These are phyloP conservation scores for Thamnidium elegans DNA, from an alignment of 192 early-diverging fungal genomes.

Conservation along the genomic window DNA sequence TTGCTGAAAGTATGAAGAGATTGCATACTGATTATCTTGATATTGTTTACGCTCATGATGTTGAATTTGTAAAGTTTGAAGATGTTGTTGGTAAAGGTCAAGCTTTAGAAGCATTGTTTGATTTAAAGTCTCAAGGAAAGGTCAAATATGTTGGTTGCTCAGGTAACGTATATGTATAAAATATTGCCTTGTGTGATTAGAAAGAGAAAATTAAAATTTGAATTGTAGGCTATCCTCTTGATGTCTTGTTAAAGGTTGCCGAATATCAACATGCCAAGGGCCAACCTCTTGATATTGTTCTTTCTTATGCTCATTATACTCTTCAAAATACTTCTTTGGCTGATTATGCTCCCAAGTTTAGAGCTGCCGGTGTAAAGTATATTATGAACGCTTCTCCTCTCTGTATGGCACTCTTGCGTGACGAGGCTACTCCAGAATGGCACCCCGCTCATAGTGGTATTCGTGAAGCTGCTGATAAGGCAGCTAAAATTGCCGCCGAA, in stretches of 20 bases:
- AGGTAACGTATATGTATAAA: conserved; percentile 33
- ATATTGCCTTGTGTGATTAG: background rate
- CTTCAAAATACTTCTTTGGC: conserved; percentile 59
- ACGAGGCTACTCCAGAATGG: conserved; percentile 52
- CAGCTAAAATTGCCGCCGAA: conserved; percentile 37
- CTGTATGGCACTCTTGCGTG: conserved; percentile 66
- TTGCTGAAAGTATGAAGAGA: conserved; percentile 56
- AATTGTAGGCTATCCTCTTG: conserved; percentile 57
- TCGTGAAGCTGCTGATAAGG: conserved; percentile 46
- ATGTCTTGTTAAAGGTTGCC: conserved; percentile 56
- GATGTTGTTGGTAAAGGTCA: conserved; percentile 46
- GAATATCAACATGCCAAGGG: conserved; percentile 50
- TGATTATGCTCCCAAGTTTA: conserved; percentile 51
- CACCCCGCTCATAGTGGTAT: conserved; percentile 62
- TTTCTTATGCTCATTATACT: conserved; percentile 71
- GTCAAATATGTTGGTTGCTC: conserved; percentile 68
- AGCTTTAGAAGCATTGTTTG: conserved; percentile 49
- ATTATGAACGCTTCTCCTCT: conserved; percentile 68
- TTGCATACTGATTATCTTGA: conserved; percentile 67
- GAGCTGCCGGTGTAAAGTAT: conserved; percentile 51
- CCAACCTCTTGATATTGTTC: conserved; percentile 57
- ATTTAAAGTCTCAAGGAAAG: conserved; percentile 54
- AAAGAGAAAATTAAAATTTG: no score
- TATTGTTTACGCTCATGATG: conserved; percentile 70
- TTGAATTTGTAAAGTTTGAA: conserved; percentile 67